Evolutionary conservation across 495 filamentous ascomycete species (phyloP), one percentile per base, ranked within the genome.

Genomic region (Pseudevernia furfuracea): DNA sequence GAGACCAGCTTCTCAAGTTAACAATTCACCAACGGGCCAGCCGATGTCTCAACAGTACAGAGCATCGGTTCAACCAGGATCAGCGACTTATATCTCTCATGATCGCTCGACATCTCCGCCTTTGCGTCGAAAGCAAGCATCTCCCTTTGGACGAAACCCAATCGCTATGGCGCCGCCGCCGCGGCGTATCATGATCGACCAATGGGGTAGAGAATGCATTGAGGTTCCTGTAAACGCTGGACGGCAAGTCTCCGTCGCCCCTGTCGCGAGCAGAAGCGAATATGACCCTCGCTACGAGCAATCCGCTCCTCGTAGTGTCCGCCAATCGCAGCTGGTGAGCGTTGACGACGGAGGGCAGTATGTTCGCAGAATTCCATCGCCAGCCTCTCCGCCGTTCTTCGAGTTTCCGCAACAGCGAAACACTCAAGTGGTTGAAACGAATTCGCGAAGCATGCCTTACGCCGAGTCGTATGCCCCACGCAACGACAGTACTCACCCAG

Each of bases 181-280:
- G 32, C 80, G 83, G 2, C 82, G 88, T 58, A 84, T 90, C 63
- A 74, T 90, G 53, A 75, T 91, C 56, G 88, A 91, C 71, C 81
- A 87, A 61, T 84, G 82, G 74, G 89, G 89, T 30, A 85, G 85
- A 63, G 80, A 89, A 69, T 92, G 86, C 68, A 75, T 87, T 57
- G 87, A 89, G 71, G 79, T 80, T 39, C 74, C 85, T 10, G 70
- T 81, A 25, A 74, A 82, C 28, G 72, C 75, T 15, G 68, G 76
- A 21, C 62, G 78, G 38, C 72, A 80, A 39, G 75, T 80, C 36
- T 81, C 80, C 7, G 68, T 79, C 1, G 75, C 75, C 21, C 74
- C 80, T 57, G 58, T 77, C 30, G 56, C 78, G n/a, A 84, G 82
- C 62, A 80, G 81, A 62, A 71, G 78, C 56, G 67, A 76, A 14